Conservation (phyloP, 345 rosid species). For the Salix purpurea region DNA sequence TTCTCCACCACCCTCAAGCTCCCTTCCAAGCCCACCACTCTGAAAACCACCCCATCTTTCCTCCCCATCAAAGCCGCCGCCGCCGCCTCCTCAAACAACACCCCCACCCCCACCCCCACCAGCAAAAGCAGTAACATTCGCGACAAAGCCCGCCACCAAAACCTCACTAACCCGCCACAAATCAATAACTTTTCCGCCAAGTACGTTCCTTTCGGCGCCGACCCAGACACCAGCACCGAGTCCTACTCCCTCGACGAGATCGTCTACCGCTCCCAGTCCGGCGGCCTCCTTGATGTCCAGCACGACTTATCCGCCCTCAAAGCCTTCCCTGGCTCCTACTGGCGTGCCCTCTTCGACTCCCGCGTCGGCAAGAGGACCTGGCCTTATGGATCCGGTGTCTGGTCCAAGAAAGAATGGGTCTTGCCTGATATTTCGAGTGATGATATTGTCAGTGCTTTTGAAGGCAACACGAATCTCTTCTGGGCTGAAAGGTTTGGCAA, state of each 20-base stretch:
- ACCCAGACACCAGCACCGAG: conserved; percentile 8
- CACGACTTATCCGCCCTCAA: conserved; percentile 24
- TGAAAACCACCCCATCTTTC: conserved; percentile 10
- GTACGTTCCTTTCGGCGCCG: conserved; percentile 54
- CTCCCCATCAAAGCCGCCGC: conserved; percentile 9
- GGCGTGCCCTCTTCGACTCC: conserved; percentile 21
- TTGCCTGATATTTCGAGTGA: conserved; percentile 22
- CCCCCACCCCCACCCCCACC: neutral
- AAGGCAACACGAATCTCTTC: conserved; percentile 26
- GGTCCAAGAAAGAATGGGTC: conserved; percentile 28
- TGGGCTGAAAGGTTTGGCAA: conserved; percentile 31
- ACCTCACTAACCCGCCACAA: conserved; percentile 16
- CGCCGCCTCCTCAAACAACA: neutral
- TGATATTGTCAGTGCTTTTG: conserved; percentile 26
- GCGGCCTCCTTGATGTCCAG: conserved; percentile 27
- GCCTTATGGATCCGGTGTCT: conserved; percentile 30
- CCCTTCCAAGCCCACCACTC: neutral
- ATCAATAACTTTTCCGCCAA: conserved; percentile 41
- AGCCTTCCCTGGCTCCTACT: conserved; percentile 21
- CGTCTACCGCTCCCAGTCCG: conserved; percentile 23
- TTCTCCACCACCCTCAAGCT: neutral
- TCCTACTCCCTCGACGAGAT: conserved; percentile 30
- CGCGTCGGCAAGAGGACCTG: conserved; percentile 23
- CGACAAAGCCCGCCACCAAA: conserved; percentile 50
- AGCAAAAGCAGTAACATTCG: conserved; percentile 32